Conservation (phyloP, 106 monocot genomes). For the Allium fistulosum region DNA sequence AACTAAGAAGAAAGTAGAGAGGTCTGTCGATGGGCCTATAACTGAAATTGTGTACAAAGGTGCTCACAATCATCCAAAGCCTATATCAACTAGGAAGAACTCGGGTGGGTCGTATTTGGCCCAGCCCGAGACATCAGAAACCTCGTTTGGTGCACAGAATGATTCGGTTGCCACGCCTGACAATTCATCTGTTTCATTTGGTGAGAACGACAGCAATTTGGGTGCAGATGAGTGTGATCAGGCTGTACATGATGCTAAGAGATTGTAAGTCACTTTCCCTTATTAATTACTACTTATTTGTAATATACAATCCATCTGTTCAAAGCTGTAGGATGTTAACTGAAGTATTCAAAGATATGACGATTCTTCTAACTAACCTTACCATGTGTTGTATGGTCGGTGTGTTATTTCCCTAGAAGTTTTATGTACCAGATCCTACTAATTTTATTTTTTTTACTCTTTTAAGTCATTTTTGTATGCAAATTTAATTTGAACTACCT, state of each 20-base stretch:
- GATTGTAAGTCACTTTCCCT: conserved; percentile 27
- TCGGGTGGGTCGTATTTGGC: conserved; percentile 11
- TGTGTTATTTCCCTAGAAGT: too few relatives aligned
- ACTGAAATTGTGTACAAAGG: conserved; percentile 56
- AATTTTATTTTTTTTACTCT: too few relatives aligned
- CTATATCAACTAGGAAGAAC: conserved; percentile 30
- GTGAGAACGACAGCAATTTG: conserved; percentile 1
- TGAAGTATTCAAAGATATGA: background rate
- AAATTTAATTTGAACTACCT: too few relatives aligned
- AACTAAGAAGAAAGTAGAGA: conserved; percentile 49
- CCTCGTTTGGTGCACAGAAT: conserved; percentile 14
- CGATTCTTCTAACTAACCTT: background rate
- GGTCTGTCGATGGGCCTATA: conserved; percentile 35
- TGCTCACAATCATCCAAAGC: conserved; percentile 45
- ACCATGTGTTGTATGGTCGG: background rate
- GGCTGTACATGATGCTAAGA: conserved; percentile 43
- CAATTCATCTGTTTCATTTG: conserved; percentile 39
- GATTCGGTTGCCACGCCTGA: conserved; percentile 38
- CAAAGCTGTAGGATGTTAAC: background rate
- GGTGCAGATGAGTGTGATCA: conserved; percentile 23
- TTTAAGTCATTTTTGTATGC: too few relatives aligned
- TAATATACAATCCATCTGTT: background rate
- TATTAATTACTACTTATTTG: background rate
- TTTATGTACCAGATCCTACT: too few relatives aligned
- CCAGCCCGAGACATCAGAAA: conserved; percentile 16